Conservation (phyloP, 257 asterid genomes). For the Lycium ferocissimum region DNA sequence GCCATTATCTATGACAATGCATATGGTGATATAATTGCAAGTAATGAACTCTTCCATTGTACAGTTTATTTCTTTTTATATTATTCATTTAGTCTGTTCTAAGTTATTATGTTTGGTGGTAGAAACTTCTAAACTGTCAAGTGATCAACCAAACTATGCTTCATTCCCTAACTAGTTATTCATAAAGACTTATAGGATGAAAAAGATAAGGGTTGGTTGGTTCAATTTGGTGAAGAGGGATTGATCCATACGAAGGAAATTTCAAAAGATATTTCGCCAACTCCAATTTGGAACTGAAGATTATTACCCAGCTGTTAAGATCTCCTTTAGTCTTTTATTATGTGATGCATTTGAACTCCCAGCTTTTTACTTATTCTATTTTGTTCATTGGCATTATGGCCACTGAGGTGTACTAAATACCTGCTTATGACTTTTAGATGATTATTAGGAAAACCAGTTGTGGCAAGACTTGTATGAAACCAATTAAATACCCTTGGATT, state of each 20-base stretch:
- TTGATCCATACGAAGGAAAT: background rate
- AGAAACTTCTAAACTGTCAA: background rate
- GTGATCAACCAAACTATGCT: background rate
- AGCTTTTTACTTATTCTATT: background rate
- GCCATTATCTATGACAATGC: slow-evolving; percentile 69
- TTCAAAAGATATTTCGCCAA: background rate
- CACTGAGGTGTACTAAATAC: background rate
- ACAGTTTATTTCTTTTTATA: background rate
- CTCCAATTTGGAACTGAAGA: background rate
- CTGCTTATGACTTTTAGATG: background rate
- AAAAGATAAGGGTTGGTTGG: background rate
- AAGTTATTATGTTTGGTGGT: background rate
- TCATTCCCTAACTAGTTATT: slow-evolving; percentile 5
- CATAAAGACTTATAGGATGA: background rate
- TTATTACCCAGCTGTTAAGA: background rate
- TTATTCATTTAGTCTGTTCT: background rate
- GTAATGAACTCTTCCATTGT: slow-evolving; percentile 54
- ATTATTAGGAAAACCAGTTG: background rate
- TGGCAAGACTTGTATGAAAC: background rate
- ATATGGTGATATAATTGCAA: slow-evolving; percentile 67
- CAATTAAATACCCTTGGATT: slow-evolving; percentile 6
- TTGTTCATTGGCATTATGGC: background rate
- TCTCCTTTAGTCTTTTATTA: background rate
- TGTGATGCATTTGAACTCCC: background rate
- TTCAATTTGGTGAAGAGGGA: background rate